Conservation (phyloP, 2,329 filamentous ascomycete genomes). For the Diplodia sapinea region DNA sequence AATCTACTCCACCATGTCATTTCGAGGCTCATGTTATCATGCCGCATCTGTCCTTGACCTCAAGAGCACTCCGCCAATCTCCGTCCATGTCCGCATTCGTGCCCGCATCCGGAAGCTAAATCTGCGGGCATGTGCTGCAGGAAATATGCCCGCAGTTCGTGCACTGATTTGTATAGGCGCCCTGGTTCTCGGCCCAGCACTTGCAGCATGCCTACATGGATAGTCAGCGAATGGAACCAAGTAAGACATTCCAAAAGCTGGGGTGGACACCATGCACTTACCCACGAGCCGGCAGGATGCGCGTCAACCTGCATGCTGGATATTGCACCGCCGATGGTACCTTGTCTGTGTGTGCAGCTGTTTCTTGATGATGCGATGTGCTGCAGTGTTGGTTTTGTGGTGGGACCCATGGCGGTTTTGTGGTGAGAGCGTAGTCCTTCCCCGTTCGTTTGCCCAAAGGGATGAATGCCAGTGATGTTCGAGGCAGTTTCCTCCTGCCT, state of each 20-base stretch:
- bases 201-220: constrained; percentile 10
- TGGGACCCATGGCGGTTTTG: neutral
- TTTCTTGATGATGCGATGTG: neutral
- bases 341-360: neutral
- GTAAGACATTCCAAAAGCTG: neutral
- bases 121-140: constrained; percentile 15
- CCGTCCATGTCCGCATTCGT: too few species aligned
- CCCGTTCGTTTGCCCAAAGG: neutral
- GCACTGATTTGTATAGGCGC: constrained; percentile 18
- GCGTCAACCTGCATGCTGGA: neutral
- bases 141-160: constrained; percentile 5
- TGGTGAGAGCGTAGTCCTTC: neutral
- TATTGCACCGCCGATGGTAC: neutral
- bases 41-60: too few species aligned
- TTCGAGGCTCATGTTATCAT: too few species aligned
- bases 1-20: too few species aligned
- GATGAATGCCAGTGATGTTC: neutral
- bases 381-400: neutral
- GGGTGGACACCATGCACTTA: neutral
- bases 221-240: neutral
- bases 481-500: neutral
- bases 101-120: neutral
- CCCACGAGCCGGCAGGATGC: constrained; percentile 7
- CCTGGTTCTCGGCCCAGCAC: constrained; percentile 24
- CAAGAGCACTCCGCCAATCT: too few species aligned